These are phyloP conservation scores for Epichloe baconii DNA, from an alignment of 2,329 filamentous ascomycete species.

Conservation along the genomic window DNA sequence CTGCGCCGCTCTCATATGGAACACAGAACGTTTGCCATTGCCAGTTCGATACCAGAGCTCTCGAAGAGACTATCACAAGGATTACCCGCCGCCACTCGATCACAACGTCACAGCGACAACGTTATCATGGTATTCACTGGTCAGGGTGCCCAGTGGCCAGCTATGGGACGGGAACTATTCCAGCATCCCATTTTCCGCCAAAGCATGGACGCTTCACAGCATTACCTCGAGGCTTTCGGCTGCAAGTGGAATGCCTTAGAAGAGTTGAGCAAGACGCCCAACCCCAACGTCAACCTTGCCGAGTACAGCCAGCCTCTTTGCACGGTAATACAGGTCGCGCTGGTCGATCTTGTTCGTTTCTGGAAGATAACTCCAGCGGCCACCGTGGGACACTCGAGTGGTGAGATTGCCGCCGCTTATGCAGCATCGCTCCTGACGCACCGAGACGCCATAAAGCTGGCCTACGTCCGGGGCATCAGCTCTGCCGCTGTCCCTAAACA, in stretches of 20 bases:
- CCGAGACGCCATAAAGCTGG: slow-evolving; percentile 5
- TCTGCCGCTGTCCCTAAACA: slow-evolving; percentile 3
- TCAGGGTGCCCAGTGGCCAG: slow-evolving; percentile 20
- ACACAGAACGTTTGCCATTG: too few species aligned
- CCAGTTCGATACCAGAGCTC: too few species aligned
- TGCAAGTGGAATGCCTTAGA: not conserved
- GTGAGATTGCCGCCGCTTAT: slow-evolving; percentile 22
- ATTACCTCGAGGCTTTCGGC: not conserved
- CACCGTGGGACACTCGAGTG: slow-evolving; percentile 19
- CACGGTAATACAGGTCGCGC: slow-evolving; percentile 24
- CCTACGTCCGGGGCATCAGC: slow-evolving; percentile 8
- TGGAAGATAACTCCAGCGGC: slow-evolving; percentile 13
- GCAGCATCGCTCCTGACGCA: slow-evolving; percentile 14
- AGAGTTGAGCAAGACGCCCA: not conserved
- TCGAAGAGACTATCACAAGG: too few species aligned
- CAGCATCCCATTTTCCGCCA: not conserved
- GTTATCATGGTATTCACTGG: slow-evolving; percentile 14
- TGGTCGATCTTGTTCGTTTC: slow-evolving; percentile 17
- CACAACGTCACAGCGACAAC: too few species aligned
- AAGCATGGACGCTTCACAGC: not conserved
- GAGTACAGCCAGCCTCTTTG: slow-evolving; percentile 18
- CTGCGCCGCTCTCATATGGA: too few species aligned
- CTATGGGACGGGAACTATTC: not conserved
- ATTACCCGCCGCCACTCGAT: too few species aligned
- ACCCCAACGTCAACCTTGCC: slow-evolving; percentile 2